Percentiles rank a stretch among this genome's conserved stretches.
phyloP scores from a whole-genome alignment of 1,139 yeast species.

The Casaregolazyma lundiana region DNA sequence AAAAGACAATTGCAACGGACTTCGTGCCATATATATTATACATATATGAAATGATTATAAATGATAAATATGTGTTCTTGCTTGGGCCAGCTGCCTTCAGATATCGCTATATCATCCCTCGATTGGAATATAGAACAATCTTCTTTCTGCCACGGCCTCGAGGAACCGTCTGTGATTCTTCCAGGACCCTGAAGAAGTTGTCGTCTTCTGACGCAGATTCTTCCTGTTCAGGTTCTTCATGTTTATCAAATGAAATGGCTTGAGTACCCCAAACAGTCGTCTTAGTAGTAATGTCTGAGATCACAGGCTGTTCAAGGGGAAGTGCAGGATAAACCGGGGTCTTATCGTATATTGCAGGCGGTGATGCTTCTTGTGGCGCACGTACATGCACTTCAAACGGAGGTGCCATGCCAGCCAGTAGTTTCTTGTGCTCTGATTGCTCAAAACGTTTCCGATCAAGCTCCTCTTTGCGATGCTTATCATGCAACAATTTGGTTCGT shows the following conservation, averaged over 20 bases:
- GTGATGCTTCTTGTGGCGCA: constrained; percentile 4
- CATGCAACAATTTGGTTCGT: constrained; percentile 51
- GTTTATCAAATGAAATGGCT: constrained; percentile 10
- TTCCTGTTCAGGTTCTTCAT: constrained; percentile 27
- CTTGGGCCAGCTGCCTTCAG: neutral
- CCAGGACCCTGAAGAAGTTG: constrained; percentile 19
- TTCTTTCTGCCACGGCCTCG: constrained; percentile 39
- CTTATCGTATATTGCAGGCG: constrained; percentile 3
- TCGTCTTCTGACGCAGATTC: constrained; percentile 45
- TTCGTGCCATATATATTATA: neutral
- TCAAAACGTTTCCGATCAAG: constrained; percentile 57
- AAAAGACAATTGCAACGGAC: constrained; percentile 1
- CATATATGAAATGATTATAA: neutral
- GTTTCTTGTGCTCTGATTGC: constrained; percentile 45
- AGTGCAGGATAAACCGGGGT: constrained; percentile 13
- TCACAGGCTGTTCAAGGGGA: constrained; percentile 8
- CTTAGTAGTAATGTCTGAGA: constrained; percentile 1
- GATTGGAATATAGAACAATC: constrained; percentile 30
- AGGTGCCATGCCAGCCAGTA: constrained; percentile 24
- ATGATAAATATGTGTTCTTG: neutral
- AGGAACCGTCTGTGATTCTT: constrained; percentile 26
- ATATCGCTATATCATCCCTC: constrained; percentile 2
- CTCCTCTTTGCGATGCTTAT: constrained; percentile 62
- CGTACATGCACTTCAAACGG: constrained; percentile 16
- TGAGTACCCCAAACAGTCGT: constrained; percentile 61